Percentiles rank a stretch among this genome's conserved stretches.
These are phyloP conservation scores for Sedum album DNA, from an alignment of 164 flowering plant species.

Conservation along the genomic window DNA sequence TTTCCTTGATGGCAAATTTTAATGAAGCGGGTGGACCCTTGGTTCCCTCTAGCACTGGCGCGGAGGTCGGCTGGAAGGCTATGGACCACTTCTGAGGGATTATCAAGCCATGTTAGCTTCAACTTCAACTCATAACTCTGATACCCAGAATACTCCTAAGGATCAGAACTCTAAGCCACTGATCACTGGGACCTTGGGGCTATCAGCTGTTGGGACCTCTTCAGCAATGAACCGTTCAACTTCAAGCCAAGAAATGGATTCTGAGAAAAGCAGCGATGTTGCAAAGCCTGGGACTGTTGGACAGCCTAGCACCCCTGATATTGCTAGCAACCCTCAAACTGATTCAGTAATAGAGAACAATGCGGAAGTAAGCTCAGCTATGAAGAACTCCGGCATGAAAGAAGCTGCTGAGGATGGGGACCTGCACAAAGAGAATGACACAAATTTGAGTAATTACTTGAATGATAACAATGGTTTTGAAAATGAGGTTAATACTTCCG, in stretches of 20 bases:
- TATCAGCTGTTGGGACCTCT: too few relatives aligned
- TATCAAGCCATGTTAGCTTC: neutral
- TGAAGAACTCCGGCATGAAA: neutral
- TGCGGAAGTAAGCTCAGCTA: neutral
- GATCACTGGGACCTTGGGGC: neutral
- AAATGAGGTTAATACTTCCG: neutral
- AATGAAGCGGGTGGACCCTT: neutral
- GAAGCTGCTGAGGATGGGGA: neutral
- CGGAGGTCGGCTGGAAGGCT: neutral
- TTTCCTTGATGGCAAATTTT: neutral
- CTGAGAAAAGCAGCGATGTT: neutral
- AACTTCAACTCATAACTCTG: neutral
- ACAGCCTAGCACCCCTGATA: too few relatives aligned
- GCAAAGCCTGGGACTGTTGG: too few relatives aligned
- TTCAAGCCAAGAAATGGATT: neutral
- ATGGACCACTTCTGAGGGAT: neutral
- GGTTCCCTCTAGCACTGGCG: neutral
- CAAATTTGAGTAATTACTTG: neutral
- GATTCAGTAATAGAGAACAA: too few relatives aligned
- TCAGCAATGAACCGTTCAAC: neutral
- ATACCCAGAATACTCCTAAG: neutral
- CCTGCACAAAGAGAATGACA: neutral
- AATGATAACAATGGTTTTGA: neutral
- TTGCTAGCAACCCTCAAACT: neutral
- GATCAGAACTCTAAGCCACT: neutral